Evolutionary conservation across 78 protist genomes (phyloP), one percentile per base, ranked within the genome.

Genomic region (Goniomonas avonlea): DNA sequence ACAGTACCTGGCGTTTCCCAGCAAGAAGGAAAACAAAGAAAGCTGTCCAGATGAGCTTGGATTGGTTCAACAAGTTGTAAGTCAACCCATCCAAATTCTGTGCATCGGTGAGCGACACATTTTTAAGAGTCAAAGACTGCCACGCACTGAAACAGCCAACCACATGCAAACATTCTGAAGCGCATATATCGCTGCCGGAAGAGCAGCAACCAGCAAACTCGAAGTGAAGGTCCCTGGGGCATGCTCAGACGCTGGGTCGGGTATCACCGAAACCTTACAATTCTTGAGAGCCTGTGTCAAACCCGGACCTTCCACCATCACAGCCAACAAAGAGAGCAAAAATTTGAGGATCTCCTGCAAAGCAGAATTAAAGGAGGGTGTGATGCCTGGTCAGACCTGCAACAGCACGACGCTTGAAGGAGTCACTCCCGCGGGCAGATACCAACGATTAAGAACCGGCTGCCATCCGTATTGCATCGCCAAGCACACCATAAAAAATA

Each of bases 21-120:
- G 37, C 9, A 20, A 63, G 45, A 31, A 38, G 45, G 43, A 13
- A 63, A 23, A 63, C 43, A 63, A 27, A 13, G 37, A 63, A 7
- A 1, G 71, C 71, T 3, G 43, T 63, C 25, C 31, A 63, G 37
- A 63, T 39, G 27, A 63, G 39, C 25, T 63, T 63, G 47, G 71
- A 29, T 35, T 59, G 71, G 43, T 63, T 63, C 37, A 63, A 43
- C 47, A 63, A 43, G 43, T 37, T 63, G 71, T 37, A 63, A 43
- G 71, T 35, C 37, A 63, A 25, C 27, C 32, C 32, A 43, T 63
- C 71, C 37, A 63, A 43, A 43, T 63, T 2, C 1, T 63, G 71
- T 31, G 8, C 47, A 21, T 63, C 47, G 37, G 47, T 35, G 15
- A 63, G 71, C 11, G n/a, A n/a, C n/a, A n/a, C n/a, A n/a, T n/a